phyloP scores from a whole-genome alignment of 2,329 filamentous ascomycete species.

The Chlorencoelia australis region DNA sequence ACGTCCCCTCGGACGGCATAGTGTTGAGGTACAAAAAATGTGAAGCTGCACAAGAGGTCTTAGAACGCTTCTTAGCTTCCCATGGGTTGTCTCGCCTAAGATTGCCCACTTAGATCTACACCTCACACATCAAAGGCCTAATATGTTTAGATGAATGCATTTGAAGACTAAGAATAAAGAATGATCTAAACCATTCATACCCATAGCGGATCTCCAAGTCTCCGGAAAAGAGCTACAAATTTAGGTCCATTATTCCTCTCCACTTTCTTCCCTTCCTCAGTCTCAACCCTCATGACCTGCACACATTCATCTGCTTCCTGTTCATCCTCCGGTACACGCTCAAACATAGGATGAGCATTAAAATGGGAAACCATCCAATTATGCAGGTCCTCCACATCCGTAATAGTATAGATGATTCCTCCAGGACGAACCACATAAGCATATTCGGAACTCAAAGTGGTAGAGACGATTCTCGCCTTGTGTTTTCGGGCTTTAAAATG shows the following conservation, averaged over 20 bases:
- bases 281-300: slow-evolving; percentile 66
- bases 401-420: slow-evolving; percentile 90
- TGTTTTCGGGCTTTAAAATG: slow-evolving; percentile 98
- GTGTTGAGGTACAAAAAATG: too few species aligned
- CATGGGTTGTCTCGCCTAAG: too few species aligned
- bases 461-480: slow-evolving; percentile 88
- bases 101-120: too few species aligned
- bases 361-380: slow-evolving; percentile 89
- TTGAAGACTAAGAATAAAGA: slow-evolving; percentile 29
- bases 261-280: slow-evolving; percentile 97
- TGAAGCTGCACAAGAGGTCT: too few species aligned
- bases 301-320: slow-evolving; percentile 62
- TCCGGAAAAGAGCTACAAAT: slow-evolving; percentile 79
- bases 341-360: slow-evolving; percentile 66
- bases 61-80: too few species aligned
- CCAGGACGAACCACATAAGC: slow-evolving; percentile 77
- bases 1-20: slow-evolving; percentile 24
- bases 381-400: slow-evolving; percentile 90
- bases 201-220: slow-evolving; percentile 53
- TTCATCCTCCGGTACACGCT: slow-evolving; percentile 59
- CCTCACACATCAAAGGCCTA: too few species aligned
- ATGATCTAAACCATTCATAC: too few species aligned
- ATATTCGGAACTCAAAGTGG: slow-evolving; percentile 85
- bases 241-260: slow-evolving; percentile 82
- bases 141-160: too few species aligned